Evolutionary conservation across 1,284 basidiomycete genomes (phyloP), one percentile per base, ranked within the genome.

Genomic region (Austropuccinia psidii): DNA sequence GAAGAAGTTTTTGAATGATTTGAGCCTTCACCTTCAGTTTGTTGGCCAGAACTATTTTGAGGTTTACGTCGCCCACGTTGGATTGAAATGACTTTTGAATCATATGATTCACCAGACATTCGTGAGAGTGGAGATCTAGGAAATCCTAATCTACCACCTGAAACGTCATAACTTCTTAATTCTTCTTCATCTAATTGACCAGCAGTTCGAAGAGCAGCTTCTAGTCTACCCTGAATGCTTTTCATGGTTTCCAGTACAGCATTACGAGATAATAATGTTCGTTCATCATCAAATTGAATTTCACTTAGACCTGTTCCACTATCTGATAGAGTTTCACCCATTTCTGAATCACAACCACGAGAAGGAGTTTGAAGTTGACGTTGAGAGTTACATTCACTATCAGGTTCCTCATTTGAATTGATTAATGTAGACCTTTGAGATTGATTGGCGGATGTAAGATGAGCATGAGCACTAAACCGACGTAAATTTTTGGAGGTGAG

Each of bases 211-310:
- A 77, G 68, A 0, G 73, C 75, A 61, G 75, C 54, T 11, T 75
- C 61, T 9, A 77, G 75, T 1, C 76, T 55, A n/a, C 49, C 54
- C 27, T 77, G 76, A 33, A 77, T 76, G 24, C 69, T 70, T 17
- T 58, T 45, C 43, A 77, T 65, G 13, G 76, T 73, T 52, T 77
- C 76, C 15, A 76, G 62, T 1, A 74, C 75, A 1, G 74, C 77
- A 6, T 50, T 41, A 11, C 66, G 62, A n/a, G 76, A 66, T 19
- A 67, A 50, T 9, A 70, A 57, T 27, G 72, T 47, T 17, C 55
- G 41, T 4, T 43, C 49, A 29, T 75, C 69, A 9, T 77, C 76
- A n/a, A 64, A 62, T 15, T 8, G 37, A 17, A 43, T 65, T 21
- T 73, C 62, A 45, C 57, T 54, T 45, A 54, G 8, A 55, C 24